Base-by-base conservation (phyloP, 176 grass and related monocot species). In the Carex scoparia region DNA sequence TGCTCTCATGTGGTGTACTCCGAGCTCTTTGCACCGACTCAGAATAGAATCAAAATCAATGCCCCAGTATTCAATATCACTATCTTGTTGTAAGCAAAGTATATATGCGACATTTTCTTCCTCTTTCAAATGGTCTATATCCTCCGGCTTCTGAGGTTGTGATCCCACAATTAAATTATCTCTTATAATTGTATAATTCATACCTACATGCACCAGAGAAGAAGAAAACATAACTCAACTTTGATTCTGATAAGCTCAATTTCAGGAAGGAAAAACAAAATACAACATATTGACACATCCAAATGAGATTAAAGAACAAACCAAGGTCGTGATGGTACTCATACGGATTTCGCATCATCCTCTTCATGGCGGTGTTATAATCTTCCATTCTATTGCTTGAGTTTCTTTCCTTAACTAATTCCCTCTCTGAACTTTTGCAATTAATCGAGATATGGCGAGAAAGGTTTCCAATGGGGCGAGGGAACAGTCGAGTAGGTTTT, bases 11-110 rank as follows among this genome's bases (percentile, higher is more conserved):
- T 95, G 96, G 4, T 65, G 64, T 87, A 98, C 86, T 2, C 88
- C 88, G 35, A 94, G 42, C 85, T 95, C 91, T 73, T 94, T 90
- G 88, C 91, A 98, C 48, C 89, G 91, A 58, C 18, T 86, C 27
- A 94, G 18, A 89, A 95, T 86, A 85, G 87, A 74, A 66, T 88
- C 63, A 48, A 95, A 94, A 94, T 92, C 90, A 86, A 94, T 92
- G 15, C 88, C 88, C 96, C 96, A 98, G 60, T 94, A 98, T 35
- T 92, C 91, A 1, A 94, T 94, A 86, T 98, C 93, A 84, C 89
- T 95, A 56, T 98, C 91, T 89, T 95, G 93, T 79, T 95, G 88
- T 72, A 95, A 93, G 85, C 89, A 98, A 80, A 98, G 88, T 81
- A 98, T 91, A 65, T 82, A 95, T 2, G 91, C 85, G 16, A 98